Conservation (phyloP, 164 flowering plant genomes). For the Cinnamomum chago region DNA sequence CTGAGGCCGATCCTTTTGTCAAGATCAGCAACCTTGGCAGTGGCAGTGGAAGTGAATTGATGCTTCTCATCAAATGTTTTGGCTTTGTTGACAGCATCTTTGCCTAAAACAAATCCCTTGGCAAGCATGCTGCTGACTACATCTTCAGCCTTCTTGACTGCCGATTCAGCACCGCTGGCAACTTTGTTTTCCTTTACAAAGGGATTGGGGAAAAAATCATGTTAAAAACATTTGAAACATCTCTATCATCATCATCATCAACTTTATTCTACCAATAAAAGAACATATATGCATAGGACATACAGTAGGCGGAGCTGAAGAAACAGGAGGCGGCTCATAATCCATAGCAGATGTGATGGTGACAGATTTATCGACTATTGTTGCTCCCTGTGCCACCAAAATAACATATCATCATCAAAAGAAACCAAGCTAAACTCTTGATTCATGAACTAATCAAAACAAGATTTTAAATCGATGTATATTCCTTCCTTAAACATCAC, state of each 20-base stretch:
- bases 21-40: conserved; percentile 74
- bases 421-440: no score
- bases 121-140: conserved; percentile 87
- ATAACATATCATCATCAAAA: no score
- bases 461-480: no score
- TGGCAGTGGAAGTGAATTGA: conserved; percentile 75
- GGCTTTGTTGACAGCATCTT: conserved; percentile 78
- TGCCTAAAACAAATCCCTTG: conserved; percentile 80
- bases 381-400: conserved; percentile 68
- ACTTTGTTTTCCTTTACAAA: conserved; percentile 35
- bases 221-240: not conserved
- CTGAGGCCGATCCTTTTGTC: conserved; percentile 82
- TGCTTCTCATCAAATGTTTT: conserved; percentile 85
- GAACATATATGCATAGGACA: conserved; percentile 1
- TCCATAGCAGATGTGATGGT: conserved; percentile 60
- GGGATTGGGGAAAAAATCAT: not conserved
- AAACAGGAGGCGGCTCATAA: conserved; percentile 62
- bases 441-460: no score
- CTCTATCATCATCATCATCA: no score
- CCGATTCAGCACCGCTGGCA: conserved; percentile 55
- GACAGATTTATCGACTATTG: conserved; percentile 83
- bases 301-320: conserved; percentile 43
- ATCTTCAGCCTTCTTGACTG: conserved; percentile 84
- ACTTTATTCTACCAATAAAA: not conserved
- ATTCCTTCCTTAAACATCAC: no score